Evolutionary conservation across 139 green algal genomes (phyloP).

Genomic region (Zygnema cylindricum): DNA sequence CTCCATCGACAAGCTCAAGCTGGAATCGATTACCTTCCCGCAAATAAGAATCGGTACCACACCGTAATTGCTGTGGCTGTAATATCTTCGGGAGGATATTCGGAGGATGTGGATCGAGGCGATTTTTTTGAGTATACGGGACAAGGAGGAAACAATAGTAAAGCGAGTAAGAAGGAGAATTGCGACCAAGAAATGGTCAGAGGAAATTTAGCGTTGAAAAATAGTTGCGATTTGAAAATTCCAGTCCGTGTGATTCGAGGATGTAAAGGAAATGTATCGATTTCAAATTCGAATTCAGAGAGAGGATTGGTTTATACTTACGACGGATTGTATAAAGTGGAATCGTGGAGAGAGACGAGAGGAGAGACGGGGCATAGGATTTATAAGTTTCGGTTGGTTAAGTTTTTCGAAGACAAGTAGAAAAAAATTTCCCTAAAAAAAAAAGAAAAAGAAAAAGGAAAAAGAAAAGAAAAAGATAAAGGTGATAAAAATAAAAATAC

Average conservation of each 20-base stretch:
- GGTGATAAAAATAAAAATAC: too few relatives aligned
- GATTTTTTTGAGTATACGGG: slow-evolving; percentile 57
- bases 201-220: slow-evolving; percentile 44
- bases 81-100: slow-evolving; percentile 52
- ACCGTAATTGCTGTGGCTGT: slow-evolving; percentile 29
- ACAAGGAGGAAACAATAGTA: slow-evolving; percentile 56
- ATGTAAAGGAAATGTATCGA: too few relatives aligned
- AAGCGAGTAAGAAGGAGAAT: slow-evolving; percentile 42
- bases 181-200: slow-evolving; percentile 50
- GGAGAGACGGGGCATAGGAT: slow-evolving; percentile 15
- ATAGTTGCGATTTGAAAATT: slow-evolving; percentile 29
- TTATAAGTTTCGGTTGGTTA: slow-evolving; percentile 48
- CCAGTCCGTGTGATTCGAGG: slow-evolving; percentile 51
- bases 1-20: slow-evolving; percentile 45
- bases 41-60: background rate
- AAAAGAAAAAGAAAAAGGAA: too few relatives aligned
- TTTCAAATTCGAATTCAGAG: slow-evolving; percentile 26
- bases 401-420: too few relatives aligned
- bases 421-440: too few relatives aligned
- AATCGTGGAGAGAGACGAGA: background rate
- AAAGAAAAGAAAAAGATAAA: too few relatives aligned
- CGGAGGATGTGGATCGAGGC: slow-evolving; percentile 57
- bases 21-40: slow-evolving; percentile 19
- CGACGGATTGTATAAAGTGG: slow-evolving; percentile 50
- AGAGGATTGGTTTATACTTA: slow-evolving; percentile 53